A percentile compares a stretch with the other conserved stretches of the same genome.
Conservation (phyloP, 192 early-diverging fungal species). For the Coemansia sp. region DNA sequence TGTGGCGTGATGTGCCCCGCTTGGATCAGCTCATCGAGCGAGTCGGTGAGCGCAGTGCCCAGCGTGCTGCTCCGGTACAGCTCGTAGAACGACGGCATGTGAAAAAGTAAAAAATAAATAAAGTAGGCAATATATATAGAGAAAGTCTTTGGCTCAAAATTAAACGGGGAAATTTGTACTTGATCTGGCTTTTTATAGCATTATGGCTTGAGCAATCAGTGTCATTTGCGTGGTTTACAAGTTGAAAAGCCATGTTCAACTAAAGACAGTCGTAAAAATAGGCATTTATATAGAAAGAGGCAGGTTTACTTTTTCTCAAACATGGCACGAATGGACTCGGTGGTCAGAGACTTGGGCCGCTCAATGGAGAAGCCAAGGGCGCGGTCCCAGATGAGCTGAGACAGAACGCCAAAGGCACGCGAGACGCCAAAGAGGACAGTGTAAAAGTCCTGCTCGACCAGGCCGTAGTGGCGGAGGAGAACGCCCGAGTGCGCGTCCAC, state of each 20-base stretch:
- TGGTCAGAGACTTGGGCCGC: slow-evolving; percentile 89
- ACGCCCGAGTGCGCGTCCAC: slow-evolving; percentile 99
- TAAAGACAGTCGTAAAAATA: background rate
- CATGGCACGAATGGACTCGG: slow-evolving; percentile 86
- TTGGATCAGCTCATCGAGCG: slow-evolving; percentile 93
- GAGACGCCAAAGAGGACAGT: slow-evolving; percentile 99
- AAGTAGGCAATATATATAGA: background rate
- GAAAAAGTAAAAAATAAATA: background rate
- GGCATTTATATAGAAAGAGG: background rate
- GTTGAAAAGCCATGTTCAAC: background rate
- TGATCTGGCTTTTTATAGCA: background rate
- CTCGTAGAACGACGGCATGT: slow-evolving; percentile 69
- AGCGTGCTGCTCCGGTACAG: slow-evolving; percentile 77
- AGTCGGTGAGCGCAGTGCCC: slow-evolving; percentile 91
- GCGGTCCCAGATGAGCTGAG: slow-evolving; percentile 97
- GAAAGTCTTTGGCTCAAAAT: background rate
- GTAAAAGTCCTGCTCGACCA: slow-evolving; percentile 99
- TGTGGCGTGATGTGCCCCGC: slow-evolving; percentile 89
- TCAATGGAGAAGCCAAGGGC: slow-evolving; percentile 93
- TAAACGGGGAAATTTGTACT: background rate
- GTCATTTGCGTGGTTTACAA: background rate
- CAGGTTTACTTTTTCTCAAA: slow-evolving; percentile 57
- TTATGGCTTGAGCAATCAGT: background rate
- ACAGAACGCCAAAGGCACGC: slow-evolving; percentile 92
- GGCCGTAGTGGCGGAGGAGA: slow-evolving; percentile 92